phyloP scores from a whole-genome alignment of 805 yeast genomes.

The Metschnikowia vanudenii region DNA sequence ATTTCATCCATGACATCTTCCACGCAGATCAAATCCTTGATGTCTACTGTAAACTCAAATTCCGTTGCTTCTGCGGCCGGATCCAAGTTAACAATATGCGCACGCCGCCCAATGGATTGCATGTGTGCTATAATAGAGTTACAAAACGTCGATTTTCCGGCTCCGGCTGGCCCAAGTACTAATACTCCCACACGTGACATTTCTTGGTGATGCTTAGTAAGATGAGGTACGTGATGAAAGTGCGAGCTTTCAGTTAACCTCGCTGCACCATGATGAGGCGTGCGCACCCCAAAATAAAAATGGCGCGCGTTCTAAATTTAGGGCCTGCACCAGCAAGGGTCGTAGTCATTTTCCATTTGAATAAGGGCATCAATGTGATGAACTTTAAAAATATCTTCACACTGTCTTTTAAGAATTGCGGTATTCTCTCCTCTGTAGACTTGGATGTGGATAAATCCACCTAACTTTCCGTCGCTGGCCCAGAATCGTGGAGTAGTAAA shows the following conservation, averaged over 20 bases:
- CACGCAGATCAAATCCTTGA: conserved; percentile 82
- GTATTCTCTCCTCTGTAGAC: conserved; percentile 64
- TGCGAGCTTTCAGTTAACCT: not conserved
- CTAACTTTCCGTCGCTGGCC: conserved; percentile 49
- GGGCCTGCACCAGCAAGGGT: conserved; percentile 63
- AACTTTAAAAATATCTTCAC: conserved; percentile 51
- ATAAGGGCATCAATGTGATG: conserved; percentile 56
- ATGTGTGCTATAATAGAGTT: conserved; percentile 81
- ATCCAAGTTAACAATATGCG: conserved; percentile 91
- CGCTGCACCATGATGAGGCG: conserved; percentile 14
- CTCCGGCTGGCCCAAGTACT: conserved; percentile 97
- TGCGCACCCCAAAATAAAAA: conserved; percentile 10
- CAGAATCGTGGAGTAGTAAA: conserved; percentile 91
- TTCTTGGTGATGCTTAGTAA: conserved; percentile 3
- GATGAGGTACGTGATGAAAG: not conserved
- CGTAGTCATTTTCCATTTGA: conserved; percentile 65
- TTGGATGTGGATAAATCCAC: conserved; percentile 83
- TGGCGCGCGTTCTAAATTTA: not conserved
- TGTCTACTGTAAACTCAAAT: conserved; percentile 89
- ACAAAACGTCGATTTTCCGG: conserved; percentile 91
- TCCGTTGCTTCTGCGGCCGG: conserved; percentile 96
- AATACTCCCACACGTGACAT: conserved; percentile 96
- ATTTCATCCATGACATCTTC: conserved; percentile 96
- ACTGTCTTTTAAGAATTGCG: conserved; percentile 56
- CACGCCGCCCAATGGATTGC: conserved; percentile 87